Evolutionary conservation across 2,329 filamentous ascomycete genomes (phyloP), one percentile per base, ranked within the genome.

Genomic region (Hypoxylon sp.): DNA sequence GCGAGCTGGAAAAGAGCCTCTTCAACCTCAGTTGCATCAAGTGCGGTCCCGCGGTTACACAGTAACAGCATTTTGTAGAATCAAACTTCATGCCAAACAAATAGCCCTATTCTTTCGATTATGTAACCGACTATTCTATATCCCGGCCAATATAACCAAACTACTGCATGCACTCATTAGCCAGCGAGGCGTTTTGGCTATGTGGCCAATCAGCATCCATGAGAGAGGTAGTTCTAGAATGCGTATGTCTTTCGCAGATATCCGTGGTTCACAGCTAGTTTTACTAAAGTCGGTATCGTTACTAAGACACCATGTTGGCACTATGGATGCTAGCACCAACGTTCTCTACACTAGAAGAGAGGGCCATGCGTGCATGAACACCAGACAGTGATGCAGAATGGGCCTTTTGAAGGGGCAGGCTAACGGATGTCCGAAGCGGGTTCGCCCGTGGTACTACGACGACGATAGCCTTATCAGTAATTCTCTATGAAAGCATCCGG

Each of bases 361-460:
- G 37, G 25, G 42, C 40, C 44, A 53, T 64, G 51, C 46, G 58
- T 58, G 40, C 53, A 65, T 55, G 51, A 35, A 44, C 33, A 48
- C n/a, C n/a, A n/a, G n/a, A n/a, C 42, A 27, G 25, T 27, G 31
- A 65, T 54, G 53, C 42, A 22, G 44, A 61, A 51, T 56, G 40
- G 55, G 27, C 17, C 55, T 42, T 60, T 37, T 49, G 17, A 31
- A 48, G 22, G 50, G 17, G 31, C 27, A 33, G 25, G 20, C 33
- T 40, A 20, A 60, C 66, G 66, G 66, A 69, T 56, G 58, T 69
- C 66, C 66, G 66, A 51, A 17, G 49, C 56, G 49, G 33, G 48
- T 35, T 60, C 17, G 35, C 42, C 33, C 49, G 62, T 37, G 31
- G 31, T 11, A 48, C 35, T 30, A 30, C 20, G 1, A 20, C 20